phyloP scores from a whole-genome alignment of 768 basidiomycete species.

The Hemileccinum rubropunctum region DNA sequence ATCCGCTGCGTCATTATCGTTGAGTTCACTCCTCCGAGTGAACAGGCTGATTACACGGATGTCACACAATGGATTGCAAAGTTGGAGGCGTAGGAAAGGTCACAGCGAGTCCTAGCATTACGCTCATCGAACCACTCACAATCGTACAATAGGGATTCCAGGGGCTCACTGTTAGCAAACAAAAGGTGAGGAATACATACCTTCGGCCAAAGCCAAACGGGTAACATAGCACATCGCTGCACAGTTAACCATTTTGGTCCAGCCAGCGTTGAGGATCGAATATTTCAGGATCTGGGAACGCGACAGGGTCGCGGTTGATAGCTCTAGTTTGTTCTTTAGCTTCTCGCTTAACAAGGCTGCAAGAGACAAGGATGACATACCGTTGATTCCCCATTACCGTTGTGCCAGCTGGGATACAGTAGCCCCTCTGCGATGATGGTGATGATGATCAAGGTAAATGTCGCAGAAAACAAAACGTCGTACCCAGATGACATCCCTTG shows the following conservation, averaged over 20 bases:
- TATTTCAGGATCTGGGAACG: slow-evolving; percentile 54
- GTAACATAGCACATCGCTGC: slow-evolving; percentile 45
- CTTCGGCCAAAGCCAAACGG: slow-evolving; percentile 53
- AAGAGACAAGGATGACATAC: no score
- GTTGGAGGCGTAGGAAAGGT: no score
- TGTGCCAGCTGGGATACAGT: slow-evolving; percentile 23
- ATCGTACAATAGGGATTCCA: no score
- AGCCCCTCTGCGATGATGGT: slow-evolving; percentile 10
- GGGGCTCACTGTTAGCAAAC: no score
- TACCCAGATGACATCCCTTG: slow-evolving; percentile 62
- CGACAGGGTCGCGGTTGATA: slow-evolving; percentile 51
- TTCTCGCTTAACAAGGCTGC: no score
- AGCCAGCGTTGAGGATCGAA: slow-evolving; percentile 63
- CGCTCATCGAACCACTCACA: no score
- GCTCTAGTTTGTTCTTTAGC: no score
- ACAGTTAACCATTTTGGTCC: slow-evolving; percentile 38
- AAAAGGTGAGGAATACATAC: slow-evolving; percentile 7
- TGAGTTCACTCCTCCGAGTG: no score
- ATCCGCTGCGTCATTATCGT: no score
- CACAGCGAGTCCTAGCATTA: no score
- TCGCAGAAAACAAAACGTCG: neutral
- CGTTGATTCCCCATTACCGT: slow-evolving; percentile 20
- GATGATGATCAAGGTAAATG: slow-evolving; percentile 29
- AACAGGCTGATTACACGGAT: no score
- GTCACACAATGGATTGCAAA: no score